A percentile compares a stretch with the other conserved stretches of the same genome.
Conservation (phyloP, 73 alveolate genomes). For the Paramecium octaurelia region DNA sequence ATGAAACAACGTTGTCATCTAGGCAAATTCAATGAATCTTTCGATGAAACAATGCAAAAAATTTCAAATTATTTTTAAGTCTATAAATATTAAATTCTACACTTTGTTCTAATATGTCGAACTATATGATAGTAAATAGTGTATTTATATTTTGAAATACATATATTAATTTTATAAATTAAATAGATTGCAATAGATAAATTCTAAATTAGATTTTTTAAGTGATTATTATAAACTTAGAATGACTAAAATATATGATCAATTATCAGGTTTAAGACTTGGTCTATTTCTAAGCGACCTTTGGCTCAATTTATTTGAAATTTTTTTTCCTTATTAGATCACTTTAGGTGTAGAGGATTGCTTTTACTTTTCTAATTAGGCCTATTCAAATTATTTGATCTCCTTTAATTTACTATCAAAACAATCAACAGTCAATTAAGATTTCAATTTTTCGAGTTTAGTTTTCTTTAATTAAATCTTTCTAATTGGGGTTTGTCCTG, state of each 20-base stretch:
- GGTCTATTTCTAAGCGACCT: neutral
- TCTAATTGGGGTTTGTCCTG: neutral
- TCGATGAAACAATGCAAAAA: neutral
- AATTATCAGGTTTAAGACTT: neutral
- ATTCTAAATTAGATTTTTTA: neutral
- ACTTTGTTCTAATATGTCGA: too few relatives aligned
- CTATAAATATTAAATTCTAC: too few relatives aligned
- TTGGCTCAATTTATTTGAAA: neutral
- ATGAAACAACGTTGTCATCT: neutral
- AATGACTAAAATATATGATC: neutral
- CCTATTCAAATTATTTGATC: neutral
- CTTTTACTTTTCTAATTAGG: neutral
- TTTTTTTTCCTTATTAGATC: neutral
- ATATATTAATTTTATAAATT: too few relatives aligned
- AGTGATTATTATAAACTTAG: neutral
- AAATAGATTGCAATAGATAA: too few relatives aligned
- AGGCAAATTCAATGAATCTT: neutral
- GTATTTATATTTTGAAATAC: too few relatives aligned
- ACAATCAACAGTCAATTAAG: neutral
- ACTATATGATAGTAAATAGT: too few relatives aligned
- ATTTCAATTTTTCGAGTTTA: neutral
- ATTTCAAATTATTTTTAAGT: neutral
- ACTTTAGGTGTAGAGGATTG: neutral
- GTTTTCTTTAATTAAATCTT: neutral
- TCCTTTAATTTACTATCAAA: neutral